A percentile compares a stretch with the other conserved stretches of the same genome.
Evolutionary conservation across 2,329 filamentous ascomycete genomes (phyloP).

Genomic region (Pyricularia pennisetigena): DNA sequence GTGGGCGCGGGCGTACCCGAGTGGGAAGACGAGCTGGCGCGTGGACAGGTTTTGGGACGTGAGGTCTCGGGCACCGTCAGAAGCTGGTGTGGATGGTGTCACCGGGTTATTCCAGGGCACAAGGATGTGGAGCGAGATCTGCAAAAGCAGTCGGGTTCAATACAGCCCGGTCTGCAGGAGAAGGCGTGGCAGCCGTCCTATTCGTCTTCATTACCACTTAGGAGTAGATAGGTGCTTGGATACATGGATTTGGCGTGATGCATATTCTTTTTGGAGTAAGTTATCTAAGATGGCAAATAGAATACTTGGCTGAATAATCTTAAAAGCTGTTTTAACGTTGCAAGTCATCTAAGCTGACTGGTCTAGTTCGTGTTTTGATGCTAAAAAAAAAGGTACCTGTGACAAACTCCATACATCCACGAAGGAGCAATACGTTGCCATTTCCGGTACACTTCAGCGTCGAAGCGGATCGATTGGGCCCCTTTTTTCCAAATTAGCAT

Average conservation of each 20-base stretch:
- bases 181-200: not conserved
- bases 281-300: not conserved
- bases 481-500: too few species aligned
- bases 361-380: too few species aligned
- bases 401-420: too few species aligned
- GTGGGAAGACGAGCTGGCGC: slow-evolving; percentile 66
- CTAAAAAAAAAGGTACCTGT: too few species aligned
- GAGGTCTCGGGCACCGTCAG: slow-evolving; percentile 61
- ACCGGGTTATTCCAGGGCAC: slow-evolving; percentile 56
- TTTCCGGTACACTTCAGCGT: too few species aligned
- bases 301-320: not conserved
- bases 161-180: not conserved
- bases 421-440: too few species aligned
- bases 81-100: slow-evolving; percentile 92
- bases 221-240: not conserved
- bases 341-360: too few species aligned
- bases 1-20: slow-evolving; percentile 81
- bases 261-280: not conserved
- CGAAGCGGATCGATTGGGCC: too few species aligned
- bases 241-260: not conserved
- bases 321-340: too few species aligned
- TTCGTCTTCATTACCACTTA: not conserved
- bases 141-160: not conserved
- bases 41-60: slow-evolving; percentile 54
- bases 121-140: slow-evolving; percentile 26